phyloP scores from a whole-genome alignment of 2,329 filamentous ascomycete species.

The Celoporthe dispersa region DNA sequence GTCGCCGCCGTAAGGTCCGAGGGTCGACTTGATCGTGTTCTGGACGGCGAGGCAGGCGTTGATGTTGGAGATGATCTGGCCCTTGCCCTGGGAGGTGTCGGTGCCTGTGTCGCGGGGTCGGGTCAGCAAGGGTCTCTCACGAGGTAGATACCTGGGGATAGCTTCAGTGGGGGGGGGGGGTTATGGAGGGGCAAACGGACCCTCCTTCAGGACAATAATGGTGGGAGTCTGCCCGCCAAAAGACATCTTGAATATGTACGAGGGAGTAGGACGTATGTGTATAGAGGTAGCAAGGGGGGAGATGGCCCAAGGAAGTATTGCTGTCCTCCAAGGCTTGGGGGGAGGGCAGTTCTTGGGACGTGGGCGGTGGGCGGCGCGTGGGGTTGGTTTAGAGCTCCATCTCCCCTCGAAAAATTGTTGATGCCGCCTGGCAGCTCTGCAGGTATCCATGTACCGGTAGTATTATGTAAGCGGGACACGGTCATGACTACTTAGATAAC shows the following conservation, averaged over 20 bases:
- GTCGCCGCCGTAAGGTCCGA: conserved; percentile 96
- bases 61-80: conserved; percentile 97
- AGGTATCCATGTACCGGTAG: conserved; percentile 1
- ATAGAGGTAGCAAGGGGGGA: neutral
- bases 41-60: conserved; percentile 97
- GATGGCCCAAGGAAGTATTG: neutral
- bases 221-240: conserved; percentile 97
- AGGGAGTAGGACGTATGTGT: neutral
- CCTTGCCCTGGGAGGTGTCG: conserved; percentile 95
- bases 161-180: conserved; percentile 32
- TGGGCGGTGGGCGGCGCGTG: conserved; percentile 15
- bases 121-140: conserved; percentile 31
- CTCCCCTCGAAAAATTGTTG: conserved; percentile 18
- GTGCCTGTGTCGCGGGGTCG: conserved; percentile 66
- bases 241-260: conserved; percentile 67
- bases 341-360: conserved; percentile 1
- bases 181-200: conserved; percentile 57
- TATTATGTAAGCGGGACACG: neutral
- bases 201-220: conserved; percentile 97
- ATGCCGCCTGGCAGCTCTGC: conserved; percentile 11
- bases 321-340: neutral
- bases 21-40: conserved; percentile 90
- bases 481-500: too few relatives aligned
- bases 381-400: conserved; percentile 12
- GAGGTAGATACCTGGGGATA: conserved; percentile 18